Conservation (phyloP, 768 basidiomycete species). For the Cystofilobasidium capitatum region DNA sequence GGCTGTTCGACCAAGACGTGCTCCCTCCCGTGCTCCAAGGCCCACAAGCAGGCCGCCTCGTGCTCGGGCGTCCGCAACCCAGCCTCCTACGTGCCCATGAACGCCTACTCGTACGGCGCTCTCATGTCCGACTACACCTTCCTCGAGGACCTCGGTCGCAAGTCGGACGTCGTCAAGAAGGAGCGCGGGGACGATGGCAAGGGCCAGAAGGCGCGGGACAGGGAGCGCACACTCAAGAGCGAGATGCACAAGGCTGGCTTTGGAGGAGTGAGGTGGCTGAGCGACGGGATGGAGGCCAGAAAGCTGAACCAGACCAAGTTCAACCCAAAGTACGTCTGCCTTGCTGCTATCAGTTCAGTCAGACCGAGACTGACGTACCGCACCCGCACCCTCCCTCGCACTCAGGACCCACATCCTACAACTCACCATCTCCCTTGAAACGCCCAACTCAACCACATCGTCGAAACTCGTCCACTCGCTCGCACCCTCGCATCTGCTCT, state of each 20-base stretch:
- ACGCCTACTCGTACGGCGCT: slow-evolving; percentile 17
- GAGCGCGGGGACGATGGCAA: neutral
- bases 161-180: slow-evolving; percentile 13
- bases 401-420: slow-evolving; percentile 13
- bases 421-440: slow-evolving; percentile 10
- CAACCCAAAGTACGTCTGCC: slow-evolving; percentile 15
- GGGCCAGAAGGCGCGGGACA: neutral
- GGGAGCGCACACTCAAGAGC: slow-evolving; percentile 3
- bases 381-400: neutral
- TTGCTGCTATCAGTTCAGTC: neutral
- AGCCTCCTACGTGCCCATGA: slow-evolving; percentile 19
- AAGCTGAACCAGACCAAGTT: slow-evolving; percentile 19
- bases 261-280: slow-evolving; percentile 13
- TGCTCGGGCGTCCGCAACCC: slow-evolving; percentile 22
- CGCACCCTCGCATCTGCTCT: neutral
- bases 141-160: slow-evolving; percentile 15
- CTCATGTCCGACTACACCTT: slow-evolving; percentile 26
- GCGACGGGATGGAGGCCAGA: slow-evolving; percentile 21
- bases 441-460: neutral
- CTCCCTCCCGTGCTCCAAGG: slow-evolving; percentile 21
- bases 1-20: slow-evolving; percentile 21
- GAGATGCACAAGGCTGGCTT: slow-evolving; percentile 15
- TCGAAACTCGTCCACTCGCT: slow-evolving; percentile 18
- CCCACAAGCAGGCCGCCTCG: slow-evolving; percentile 7
- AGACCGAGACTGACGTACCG: neutral